Evolutionary conservation across 805 yeast species (phyloP), one percentile per base, ranked within the genome.

Genomic region (Pichia pseudocactophila): DNA sequence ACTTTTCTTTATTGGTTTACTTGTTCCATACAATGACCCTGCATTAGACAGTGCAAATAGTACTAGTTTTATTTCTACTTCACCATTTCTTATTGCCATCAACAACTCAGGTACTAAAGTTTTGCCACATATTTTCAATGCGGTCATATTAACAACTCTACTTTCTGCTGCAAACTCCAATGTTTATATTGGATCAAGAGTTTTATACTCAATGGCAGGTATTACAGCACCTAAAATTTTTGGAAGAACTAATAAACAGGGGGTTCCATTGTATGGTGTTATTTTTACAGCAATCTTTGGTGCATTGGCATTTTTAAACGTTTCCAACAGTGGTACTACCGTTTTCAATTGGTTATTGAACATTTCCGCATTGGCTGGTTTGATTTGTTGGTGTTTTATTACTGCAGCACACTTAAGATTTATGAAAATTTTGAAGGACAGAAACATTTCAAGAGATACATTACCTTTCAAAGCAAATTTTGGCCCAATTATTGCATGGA

Each of bases 381-480:
- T 82, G 41, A 73, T 79, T 59, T 77, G 82, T 37, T 82, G 90
- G 90, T 76, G 76, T 36, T 71, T 82, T 5, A 75, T 81, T 44
- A 74, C 79, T 54, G 58, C 73, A 20, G 74, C 78, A 31, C 85
- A 79, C 53, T 62, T 83, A 25, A 66, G 86, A 48, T 80, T 78
- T 65, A 74, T 88, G 64, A 58, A 65, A 41, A 88, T 81, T 3
- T 59, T 85, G 61, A 58, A 59, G 4, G 75, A 64, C 1, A 74
- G 87, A 57, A 78, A 79, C 41, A 78, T 82, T 41, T 65, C 79
- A 20, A 67, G 95, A 54, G 78, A 80, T 51, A 69, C 73, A 10
- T 68, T 85, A 44, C 92, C 95, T 9, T 86, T 71, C 69, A 82
- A 80, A 59, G 89, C 92, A 8, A 56, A 55, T n/a, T 68, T 70